A percentile compares a stretch with the other conserved stretches of the same genome.
Evolutionary conservation across 176 grass and related monocot species (phyloP).

Genomic region (Eremochloa ophiuroides): DNA sequence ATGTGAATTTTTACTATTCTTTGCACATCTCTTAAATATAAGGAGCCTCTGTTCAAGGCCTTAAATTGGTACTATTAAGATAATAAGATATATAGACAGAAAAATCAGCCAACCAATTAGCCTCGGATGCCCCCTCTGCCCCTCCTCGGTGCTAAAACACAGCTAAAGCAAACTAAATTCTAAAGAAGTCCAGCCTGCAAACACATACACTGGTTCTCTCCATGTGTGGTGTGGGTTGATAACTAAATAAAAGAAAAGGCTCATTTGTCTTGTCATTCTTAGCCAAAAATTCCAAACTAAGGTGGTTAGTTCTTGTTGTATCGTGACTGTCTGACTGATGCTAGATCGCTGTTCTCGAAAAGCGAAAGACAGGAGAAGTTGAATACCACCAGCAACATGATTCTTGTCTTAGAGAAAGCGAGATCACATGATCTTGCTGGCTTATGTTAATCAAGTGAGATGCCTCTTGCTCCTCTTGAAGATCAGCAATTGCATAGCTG

Average conservation of each 20-base stretch:
- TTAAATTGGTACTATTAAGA: too few species aligned
- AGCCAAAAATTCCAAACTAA: background rate
- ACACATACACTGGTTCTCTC: too few species aligned
- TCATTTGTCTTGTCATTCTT: background rate
- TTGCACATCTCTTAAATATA: too few species aligned
- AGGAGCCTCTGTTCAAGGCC: too few species aligned
- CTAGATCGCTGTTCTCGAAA: slow-evolving; percentile 14
- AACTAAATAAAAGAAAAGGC: background rate
- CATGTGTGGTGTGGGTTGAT: too few species aligned
- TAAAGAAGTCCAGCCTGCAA: too few species aligned
- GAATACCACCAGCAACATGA: background rate
- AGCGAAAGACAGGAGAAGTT: background rate
- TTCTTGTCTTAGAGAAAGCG: background rate
- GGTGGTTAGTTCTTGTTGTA: background rate
- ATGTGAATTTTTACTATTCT: too few species aligned
- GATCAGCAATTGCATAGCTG: background rate
- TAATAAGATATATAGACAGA: too few species aligned
- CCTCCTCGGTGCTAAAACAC: too few species aligned
- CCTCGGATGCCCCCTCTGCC: too few species aligned
- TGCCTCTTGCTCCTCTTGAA: background rate
- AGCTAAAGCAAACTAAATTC: too few species aligned
- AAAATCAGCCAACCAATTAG: too few species aligned
- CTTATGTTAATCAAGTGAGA: slow-evolving; percentile 1
- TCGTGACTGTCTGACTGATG: background rate
- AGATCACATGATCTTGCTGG: slow-evolving; percentile 6